Base-by-base conservation (phyloP, 1,139 yeast genomes). In the Petasospora rhodanensis region DNA sequence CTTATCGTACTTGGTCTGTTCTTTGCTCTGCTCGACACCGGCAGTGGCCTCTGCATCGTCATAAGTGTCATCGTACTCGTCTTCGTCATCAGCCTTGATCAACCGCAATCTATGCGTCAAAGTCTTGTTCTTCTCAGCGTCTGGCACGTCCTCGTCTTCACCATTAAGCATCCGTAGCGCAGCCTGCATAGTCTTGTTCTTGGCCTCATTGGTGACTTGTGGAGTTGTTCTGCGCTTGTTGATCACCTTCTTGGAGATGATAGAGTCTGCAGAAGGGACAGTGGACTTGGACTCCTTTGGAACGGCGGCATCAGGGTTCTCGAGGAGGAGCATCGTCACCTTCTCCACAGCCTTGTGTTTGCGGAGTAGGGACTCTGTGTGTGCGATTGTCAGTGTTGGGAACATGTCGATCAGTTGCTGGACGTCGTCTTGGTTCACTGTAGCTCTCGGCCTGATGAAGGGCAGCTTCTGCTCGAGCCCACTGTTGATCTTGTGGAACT, bases 31-130 rank as follows among this genome's bases (percentile, higher is more conserved):
- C 4, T 41, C 45, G 14, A 34, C 44, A 10, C 35, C 36, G 6
- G 32, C 27, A 0, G 70, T 66, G 6, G 62, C 55, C 54, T 80
- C 93, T 22, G 80, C 81, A 27, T 81, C 94, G 33, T 75, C 81
- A 51, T 85, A 85, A 0, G 94, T 83, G 47, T 86, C 95, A 54
- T 85, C 96, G 3, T 83, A 78, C 45, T 83, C 94, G 40, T 66
- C 72, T 46, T 82, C 93, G 42, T 81, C 89, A 13, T 77, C 69
- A 29, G 79, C 84, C 46, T 81, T 78, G 46, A 82, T 41, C 45
- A 80, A 56, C 35, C 75, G 61, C 44, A 85, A 14, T 14, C 17
- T 31, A 29, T 79, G 73, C 8, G 72, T 65, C 28, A 84, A 57
- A 0, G 85, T 76, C 46, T 65, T 70, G 46, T 76, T 73, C 43